Conservation (phyloP, 768 basidiomycete genomes). For the Galerina sulciceps region DNA sequence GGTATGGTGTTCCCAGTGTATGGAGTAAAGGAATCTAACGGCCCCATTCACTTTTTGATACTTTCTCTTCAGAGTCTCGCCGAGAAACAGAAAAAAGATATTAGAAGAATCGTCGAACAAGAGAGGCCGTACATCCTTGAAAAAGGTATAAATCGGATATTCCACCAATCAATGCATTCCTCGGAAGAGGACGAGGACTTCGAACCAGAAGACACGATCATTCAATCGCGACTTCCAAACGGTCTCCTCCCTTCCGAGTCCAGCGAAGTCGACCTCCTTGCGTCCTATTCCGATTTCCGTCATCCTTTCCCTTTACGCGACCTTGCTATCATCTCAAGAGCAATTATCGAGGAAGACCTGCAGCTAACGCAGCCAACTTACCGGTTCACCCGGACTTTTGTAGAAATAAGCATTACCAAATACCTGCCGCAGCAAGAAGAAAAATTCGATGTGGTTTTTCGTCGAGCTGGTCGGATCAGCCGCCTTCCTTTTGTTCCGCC, state of each 20-base stretch:
- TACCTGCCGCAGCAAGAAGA: neutral
- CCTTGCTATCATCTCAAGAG: neutral
- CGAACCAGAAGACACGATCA: neutral
- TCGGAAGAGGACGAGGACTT: neutral
- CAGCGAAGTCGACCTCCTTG: neutral
- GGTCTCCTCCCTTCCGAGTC: neutral
- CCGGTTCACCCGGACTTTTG: neutral
- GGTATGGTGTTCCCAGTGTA: neutral
- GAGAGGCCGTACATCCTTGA: neutral
- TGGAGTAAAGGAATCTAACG: too few species aligned
- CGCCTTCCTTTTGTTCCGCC: neutral
- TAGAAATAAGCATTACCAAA: neutral
- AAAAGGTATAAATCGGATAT: neutral
- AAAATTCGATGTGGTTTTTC: neutral
- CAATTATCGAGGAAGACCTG: neutral
- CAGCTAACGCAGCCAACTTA: neutral
- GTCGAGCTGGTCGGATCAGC: neutral
- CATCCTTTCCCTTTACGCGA: neutral
- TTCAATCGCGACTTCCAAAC: neutral
- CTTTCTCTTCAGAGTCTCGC: neutral
- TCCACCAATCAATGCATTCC: neutral
- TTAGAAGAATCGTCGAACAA: neutral
- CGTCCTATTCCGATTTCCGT: neutral
- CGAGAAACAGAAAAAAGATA: neutral
- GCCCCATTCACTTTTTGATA: too few species aligned